Evolutionary conservation across 1,139 yeast genomes (phyloP), one percentile per base, ranked within the genome.

Genomic region (Torulaspora pretoriensis): DNA sequence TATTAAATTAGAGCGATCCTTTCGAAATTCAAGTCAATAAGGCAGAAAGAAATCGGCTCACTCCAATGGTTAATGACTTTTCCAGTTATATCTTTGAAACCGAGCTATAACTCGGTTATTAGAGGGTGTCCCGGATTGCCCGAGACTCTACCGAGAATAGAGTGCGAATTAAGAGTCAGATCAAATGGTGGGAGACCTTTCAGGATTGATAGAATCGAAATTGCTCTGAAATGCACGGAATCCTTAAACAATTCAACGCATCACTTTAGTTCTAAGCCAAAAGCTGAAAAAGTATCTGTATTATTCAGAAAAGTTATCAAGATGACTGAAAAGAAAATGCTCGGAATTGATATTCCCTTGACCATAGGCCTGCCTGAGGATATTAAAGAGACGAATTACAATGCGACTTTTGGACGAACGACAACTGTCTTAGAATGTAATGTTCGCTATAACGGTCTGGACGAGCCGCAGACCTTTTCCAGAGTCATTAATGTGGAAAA

Each of bases 51-150:
- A 14, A 2, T 7, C 10, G 3, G 19, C 7, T 8, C 10, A 13
- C 5, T 3, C 8, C 9, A 4, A 12, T 9, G 16, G 8, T 2
- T 14, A n/a, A 50, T 56, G 59, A 53, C 64, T 10, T 50, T 51
- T 35, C 68, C 68, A 3, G 57, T 63, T 3, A 58, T 64, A 36
- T 61, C 68, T 0, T 41, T 80, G 40, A 73, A 74, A 46, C 75
- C 81, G 2, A 69, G 76, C 29, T 73, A 72, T 33, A 61, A 69
- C 17, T 69, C 77, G 19, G 64, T 77, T 1, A 78, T 80, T 0
- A 66, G 71, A 40, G 86, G 86, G 3, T 77, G 83, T 59, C 83
- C 85, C 1, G 86, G 86, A 0, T 77, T 80, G 0, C 76, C 81
- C 1, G 69, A 80, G 46, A 78, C 83, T 8, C 63, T 78, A 55